Percentiles rank a stretch among this genome's conserved stretches.
Conservation (phyloP, 2,329 filamentous ascomycete genomes). For the Nemania diffusa region DNA sequence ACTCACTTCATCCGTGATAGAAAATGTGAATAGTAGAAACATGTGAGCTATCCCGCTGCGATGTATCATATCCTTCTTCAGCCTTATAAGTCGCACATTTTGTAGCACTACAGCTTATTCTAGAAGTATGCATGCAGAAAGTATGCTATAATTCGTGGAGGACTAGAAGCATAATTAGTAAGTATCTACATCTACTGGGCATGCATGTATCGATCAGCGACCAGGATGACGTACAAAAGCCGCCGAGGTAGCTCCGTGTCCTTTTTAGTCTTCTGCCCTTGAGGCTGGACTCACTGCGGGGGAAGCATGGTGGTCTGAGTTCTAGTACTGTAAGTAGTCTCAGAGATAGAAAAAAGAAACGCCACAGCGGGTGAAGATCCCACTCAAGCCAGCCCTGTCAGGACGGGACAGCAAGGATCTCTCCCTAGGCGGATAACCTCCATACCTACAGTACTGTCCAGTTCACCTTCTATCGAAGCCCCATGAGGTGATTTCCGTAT, state of each 20-base stretch:
- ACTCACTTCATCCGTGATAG: conserved; percentile 3
- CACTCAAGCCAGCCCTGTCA: conserved; percentile 34
- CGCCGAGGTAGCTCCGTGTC: conserved; percentile 36
- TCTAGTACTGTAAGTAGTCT: too few relatives aligned
- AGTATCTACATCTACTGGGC: conserved; percentile 5
- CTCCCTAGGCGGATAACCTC: conserved; percentile 1
- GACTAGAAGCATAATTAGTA: background rate
- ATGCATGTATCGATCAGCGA: conserved; percentile 33
- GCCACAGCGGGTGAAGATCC: conserved; percentile 37
- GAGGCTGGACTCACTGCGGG: conserved; percentile 33
- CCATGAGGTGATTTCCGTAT: conserved; percentile 38
- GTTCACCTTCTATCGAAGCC: conserved; percentile 33
- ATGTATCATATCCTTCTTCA: background rate
- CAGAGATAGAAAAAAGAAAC: conserved; percentile 34
- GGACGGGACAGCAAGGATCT: conserved; percentile 24
- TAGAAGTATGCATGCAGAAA: background rate
- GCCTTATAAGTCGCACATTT: background rate
- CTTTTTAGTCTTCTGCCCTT: conserved; percentile 12
- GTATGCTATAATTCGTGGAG: too few relatives aligned
- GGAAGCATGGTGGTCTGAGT: conserved; percentile 33
- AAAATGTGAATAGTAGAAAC: background rate
- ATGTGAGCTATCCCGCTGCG: background rate
- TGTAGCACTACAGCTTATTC: background rate
- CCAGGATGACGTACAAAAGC: conserved; percentile 39
- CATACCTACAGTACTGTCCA: conserved; percentile 19